These are phyloP conservation scores for Rhinocladiella similis DNA, from an alignment of 2,329 filamentous ascomycete genomes.

Conservation along the genomic window DNA sequence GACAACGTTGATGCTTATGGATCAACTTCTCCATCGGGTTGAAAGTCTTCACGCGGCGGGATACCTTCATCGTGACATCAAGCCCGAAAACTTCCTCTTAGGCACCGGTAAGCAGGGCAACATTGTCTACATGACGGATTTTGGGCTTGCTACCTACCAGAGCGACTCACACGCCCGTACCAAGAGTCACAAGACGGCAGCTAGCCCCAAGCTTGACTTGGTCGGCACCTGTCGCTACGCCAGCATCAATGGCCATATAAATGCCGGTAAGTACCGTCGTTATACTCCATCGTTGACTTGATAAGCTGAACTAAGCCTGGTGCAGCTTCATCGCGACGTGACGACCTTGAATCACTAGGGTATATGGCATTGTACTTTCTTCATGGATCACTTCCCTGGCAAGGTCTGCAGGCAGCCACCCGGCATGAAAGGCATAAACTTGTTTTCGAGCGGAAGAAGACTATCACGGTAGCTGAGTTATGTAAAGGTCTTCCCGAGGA, in stretches of 20 bases:
- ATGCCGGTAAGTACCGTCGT: conserved; percentile 17
- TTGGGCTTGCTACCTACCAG: conserved; percentile 26
- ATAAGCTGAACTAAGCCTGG: conserved; percentile 4
- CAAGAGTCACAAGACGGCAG: conserved; percentile 15
- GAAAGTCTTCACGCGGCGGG: conserved; percentile 29
- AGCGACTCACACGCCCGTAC: neutral
- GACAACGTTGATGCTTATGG: conserved; percentile 33
- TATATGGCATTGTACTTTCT: conserved; percentile 56
- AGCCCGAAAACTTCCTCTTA: conserved; percentile 35
- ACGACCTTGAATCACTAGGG: conserved; percentile 1
- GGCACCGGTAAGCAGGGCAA: conserved; percentile 31
- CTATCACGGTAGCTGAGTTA: conserved; percentile 25
- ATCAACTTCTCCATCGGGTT: conserved; percentile 32
- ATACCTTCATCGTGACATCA: conserved; percentile 33
- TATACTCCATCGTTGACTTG: conserved; percentile 12
- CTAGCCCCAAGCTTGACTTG: conserved; percentile 12
- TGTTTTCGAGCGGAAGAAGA: conserved; percentile 28
- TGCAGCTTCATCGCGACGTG: conserved; percentile 9
- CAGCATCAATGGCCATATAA: conserved; percentile 28
- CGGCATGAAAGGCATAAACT: conserved; percentile 12
- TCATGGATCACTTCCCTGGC: conserved; percentile 68
- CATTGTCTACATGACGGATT: conserved; percentile 31
- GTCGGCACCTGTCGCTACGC: conserved; percentile 28
- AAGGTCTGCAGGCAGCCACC: conserved; percentile 61
- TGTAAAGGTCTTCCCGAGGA: conserved; percentile 27